Evolutionary conservation across 2,329 filamentous ascomycete species (phyloP).

Genomic region (Leptoxyphium fumago): DNA sequence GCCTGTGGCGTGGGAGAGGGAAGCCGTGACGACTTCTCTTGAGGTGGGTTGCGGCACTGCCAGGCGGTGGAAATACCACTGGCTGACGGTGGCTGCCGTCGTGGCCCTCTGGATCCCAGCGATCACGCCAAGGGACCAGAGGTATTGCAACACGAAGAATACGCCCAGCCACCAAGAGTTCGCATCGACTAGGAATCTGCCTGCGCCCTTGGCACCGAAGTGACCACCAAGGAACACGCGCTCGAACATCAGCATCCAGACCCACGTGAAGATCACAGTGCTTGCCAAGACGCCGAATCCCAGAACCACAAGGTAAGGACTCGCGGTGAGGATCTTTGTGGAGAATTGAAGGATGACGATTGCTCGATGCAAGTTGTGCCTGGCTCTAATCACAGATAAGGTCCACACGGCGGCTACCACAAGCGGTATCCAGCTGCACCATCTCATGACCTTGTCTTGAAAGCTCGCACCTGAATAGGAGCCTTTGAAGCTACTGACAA

Average conservation of each 20-base stretch:
- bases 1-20: conserved; percentile 64
- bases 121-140: conserved; percentile 84
- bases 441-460: conserved; percentile 85
- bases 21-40: conserved; percentile 66
- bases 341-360: conserved; percentile 86
- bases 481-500: conserved; percentile 78
- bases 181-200: conserved; percentile 65
- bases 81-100: conserved; percentile 86
- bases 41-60: conserved; percentile 63
- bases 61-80: conserved; percentile 98
- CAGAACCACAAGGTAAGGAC: conserved; percentile 68
- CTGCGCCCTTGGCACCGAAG: conserved; percentile 41
- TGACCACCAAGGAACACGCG: conserved; percentile 88
- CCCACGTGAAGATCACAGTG: conserved; percentile 83
- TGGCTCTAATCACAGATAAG: conserved; percentile 67
- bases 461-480: conserved; percentile 56
- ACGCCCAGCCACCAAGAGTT: conserved; percentile 92
- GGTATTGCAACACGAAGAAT: conserved; percentile 84
- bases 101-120: conserved; percentile 80
- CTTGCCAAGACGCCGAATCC: conserved; percentile 62
- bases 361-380: conserved; percentile 66
- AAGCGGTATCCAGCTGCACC: conserved; percentile 64
- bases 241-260: conserved; percentile 94
- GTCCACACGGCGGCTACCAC: conserved; percentile 63
- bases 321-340: conserved; percentile 71